Conservation (phyloP, 495 filamentous ascomycete genomes). For the Neurospora sp. region DNA sequence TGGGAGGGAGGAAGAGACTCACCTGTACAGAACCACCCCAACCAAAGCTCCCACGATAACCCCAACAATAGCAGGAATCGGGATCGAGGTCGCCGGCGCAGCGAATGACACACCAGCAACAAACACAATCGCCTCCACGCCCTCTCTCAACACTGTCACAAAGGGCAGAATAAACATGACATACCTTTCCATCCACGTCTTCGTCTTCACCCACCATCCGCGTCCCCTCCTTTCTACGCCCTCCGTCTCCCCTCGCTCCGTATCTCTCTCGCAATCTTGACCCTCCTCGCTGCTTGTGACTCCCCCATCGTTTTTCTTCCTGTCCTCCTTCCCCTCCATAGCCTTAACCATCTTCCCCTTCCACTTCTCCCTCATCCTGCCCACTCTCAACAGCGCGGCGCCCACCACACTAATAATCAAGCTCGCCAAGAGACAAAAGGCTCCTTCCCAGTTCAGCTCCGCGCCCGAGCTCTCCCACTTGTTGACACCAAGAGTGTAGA, state of each 20-base stretch:
- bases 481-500: slow-evolving; percentile 62
- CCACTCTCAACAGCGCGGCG: slow-evolving; percentile 67
- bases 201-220: slow-evolving; percentile 24
- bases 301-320: slow-evolving; percentile 3
- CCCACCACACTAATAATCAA: slow-evolving; percentile 75
- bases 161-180: slow-evolving; percentile 76
- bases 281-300: not conserved
- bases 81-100: slow-evolving; percentile 63
- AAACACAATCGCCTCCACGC: slow-evolving; percentile 73
- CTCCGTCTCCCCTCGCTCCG: slow-evolving; percentile 12
- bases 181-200: slow-evolving; percentile 63
- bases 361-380: slow-evolving; percentile 82
- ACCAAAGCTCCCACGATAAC: slow-evolving; percentile 50
- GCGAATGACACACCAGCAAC: slow-evolving; percentile 70
- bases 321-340: slow-evolving; percentile 39
- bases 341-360: slow-evolving; percentile 61
- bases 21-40: slow-evolving; percentile 72
- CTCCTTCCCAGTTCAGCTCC: slow-evolving; percentile 72
- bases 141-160: slow-evolving; percentile 74
- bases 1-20: slow-evolving; percentile 21
- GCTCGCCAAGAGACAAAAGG: slow-evolving; percentile 58
- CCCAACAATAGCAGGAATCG: slow-evolving; percentile 61
- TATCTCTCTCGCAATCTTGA: not conserved
- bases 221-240: not conserved
- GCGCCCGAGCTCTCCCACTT: slow-evolving; percentile 43